Conservation (phyloP, 208 protist species). For the Leishmania tarentolae region DNA sequence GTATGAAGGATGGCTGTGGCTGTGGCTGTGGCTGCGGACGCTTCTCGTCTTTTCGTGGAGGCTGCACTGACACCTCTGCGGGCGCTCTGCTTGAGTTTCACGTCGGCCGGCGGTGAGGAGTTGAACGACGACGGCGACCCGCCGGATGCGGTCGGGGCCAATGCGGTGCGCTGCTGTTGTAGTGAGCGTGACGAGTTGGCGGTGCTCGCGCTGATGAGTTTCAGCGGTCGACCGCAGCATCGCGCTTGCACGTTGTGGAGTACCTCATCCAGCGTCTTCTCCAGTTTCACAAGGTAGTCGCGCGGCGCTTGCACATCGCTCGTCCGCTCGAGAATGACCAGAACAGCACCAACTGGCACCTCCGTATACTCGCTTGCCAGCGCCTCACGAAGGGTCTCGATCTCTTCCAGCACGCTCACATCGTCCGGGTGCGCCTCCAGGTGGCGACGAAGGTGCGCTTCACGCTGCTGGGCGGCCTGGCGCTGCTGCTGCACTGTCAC, state of each 20-base stretch:
- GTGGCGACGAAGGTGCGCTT: slow-evolving; percentile 2
- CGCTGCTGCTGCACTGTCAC: slow-evolving; percentile 29
- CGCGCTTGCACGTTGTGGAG: slow-evolving; percentile 30
- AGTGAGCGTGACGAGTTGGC: background rate
- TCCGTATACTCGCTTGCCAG: slow-evolving; percentile 10
- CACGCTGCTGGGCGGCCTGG: slow-evolving; percentile 17
- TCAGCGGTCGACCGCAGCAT: slow-evolving; percentile 40
- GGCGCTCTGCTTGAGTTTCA: background rate
- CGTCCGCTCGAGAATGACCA: slow-evolving; percentile 48
- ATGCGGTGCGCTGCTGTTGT: background rate
- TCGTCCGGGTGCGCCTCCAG: slow-evolving; percentile 26
- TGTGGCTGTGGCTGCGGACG: background rate
- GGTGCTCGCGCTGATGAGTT: slow-evolving; percentile 15
- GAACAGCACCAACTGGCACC: slow-evolving; percentile 30
- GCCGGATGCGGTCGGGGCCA: background rate
- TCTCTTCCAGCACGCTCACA: slow-evolving; percentile 9
- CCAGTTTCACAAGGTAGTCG: slow-evolving; percentile 37
- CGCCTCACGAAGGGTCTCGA: slow-evolving; percentile 15
- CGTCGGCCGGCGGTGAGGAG: background rate
- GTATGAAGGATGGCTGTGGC: slow-evolving; percentile 9
- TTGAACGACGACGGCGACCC: background rate
- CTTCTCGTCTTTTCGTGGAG: background rate
- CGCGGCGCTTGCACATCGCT: slow-evolving; percentile 38
- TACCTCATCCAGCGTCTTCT: slow-evolving; percentile 37
- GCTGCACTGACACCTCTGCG: background rate